Percentiles rank a stretch among this genome's conserved stretches.
Evolutionary conservation across 2,329 filamentous ascomycete genomes (phyloP).

Genomic region (Penicillium concentricum): DNA sequence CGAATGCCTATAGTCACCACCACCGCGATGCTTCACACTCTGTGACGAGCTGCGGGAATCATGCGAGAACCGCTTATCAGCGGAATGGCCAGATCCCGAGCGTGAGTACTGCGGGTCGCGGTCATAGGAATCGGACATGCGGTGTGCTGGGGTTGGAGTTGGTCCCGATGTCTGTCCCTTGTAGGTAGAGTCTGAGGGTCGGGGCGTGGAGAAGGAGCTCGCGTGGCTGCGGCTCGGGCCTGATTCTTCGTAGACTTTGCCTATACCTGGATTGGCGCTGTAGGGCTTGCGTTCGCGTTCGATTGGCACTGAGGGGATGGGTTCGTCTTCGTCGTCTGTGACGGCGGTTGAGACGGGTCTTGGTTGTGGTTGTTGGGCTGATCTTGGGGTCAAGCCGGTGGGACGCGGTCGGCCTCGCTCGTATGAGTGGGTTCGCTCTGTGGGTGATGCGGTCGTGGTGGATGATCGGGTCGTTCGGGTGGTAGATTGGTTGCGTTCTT

Average conservation of each 20-base stretch:
- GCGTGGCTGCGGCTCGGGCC: constrained; percentile 20
- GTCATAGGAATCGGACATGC: constrained; percentile 53
- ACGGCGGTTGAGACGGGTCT: constrained; percentile 30
- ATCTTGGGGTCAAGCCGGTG: constrained; percentile 33
- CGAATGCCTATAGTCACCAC: constrained; percentile 36
- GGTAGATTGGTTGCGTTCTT: constrained; percentile 32
- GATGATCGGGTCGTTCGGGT: constrained; percentile 26
- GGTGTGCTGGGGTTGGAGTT: constrained; percentile 60
- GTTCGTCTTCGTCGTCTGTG: constrained; percentile 43
- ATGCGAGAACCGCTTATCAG: constrained; percentile 11
- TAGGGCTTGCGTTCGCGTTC: constrained; percentile 68
- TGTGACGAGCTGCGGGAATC: constrained; percentile 36
- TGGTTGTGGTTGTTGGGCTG: neutral
- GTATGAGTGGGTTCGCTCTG: constrained; percentile 19
- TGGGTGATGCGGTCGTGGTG: constrained; percentile 4
- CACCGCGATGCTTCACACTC: constrained; percentile 18
- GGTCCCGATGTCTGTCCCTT: constrained; percentile 36
- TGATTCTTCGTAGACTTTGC: constrained; percentile 55
- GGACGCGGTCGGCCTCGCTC: constrained; percentile 35
- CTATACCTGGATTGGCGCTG: constrained; percentile 56
- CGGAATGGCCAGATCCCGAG: constrained; percentile 9
- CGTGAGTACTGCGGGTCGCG: constrained; percentile 27
- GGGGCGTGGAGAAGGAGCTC: constrained; percentile 38
- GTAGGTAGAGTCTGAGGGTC: constrained; percentile 53
- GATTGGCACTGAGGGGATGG: constrained; percentile 51